phyloP scores from a whole-genome alignment of 768 basidiomycete species.

The Galerina marginata region DNA sequence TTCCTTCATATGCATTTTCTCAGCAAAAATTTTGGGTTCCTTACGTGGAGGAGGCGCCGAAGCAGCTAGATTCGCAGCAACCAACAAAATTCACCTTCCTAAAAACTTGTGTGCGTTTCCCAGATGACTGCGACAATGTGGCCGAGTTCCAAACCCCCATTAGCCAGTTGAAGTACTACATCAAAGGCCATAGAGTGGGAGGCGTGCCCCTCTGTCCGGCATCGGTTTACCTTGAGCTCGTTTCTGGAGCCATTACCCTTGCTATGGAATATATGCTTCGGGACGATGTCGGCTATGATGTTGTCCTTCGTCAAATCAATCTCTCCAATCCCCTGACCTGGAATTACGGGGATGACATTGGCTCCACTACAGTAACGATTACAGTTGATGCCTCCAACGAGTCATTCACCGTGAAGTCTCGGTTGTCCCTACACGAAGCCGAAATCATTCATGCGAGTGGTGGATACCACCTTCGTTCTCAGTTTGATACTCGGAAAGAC shows the following conservation, averaged over 20 bases:
- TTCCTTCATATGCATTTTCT: constrained; percentile 71
- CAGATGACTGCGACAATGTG: constrained; percentile 36
- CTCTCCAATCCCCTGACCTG: constrained; percentile 63
- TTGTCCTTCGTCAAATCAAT: constrained; percentile 47
- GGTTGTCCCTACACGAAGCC: constrained; percentile 29
- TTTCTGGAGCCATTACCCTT: constrained; percentile 49
- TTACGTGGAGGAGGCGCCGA: constrained; percentile 37
- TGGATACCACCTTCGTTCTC: constrained; percentile 42
- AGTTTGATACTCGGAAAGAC: constrained; percentile 36
- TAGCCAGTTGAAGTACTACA: constrained; percentile 43
- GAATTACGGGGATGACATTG: constrained; percentile 30
- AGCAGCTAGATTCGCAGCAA: neutral
- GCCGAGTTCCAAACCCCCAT: constrained; percentile 64
- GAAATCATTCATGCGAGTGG: constrained; percentile 53
- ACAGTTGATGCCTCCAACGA: constrained; percentile 44
- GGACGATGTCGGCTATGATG: constrained; percentile 33
- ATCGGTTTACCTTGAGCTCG: constrained; percentile 67
- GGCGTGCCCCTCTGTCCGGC: constrained; percentile 66
- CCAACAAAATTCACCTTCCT: constrained; percentile 15
- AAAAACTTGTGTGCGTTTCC: constrained; percentile 45
- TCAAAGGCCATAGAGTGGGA: constrained; percentile 64
- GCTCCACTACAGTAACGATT: constrained; percentile 41
- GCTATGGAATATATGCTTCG: constrained; percentile 26
- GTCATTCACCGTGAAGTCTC: constrained; percentile 54
- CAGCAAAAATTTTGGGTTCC: constrained; percentile 61